These are phyloP conservation scores for Telfairia occidentalis DNA, from an alignment of 331 rosid genomes.

Conservation along the genomic window DNA sequence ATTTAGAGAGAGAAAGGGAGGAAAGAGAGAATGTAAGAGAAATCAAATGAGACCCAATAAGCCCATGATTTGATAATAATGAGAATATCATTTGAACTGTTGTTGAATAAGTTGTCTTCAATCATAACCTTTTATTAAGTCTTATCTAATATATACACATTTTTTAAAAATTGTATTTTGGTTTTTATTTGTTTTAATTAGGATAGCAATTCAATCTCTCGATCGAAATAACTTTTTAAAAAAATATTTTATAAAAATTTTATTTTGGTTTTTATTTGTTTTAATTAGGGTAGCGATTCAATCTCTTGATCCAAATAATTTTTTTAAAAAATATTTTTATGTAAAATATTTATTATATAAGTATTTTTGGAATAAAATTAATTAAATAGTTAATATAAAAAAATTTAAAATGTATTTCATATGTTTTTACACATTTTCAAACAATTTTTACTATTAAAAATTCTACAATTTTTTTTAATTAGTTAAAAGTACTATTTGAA, in stretches of 20 bases:
- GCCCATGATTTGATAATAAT: constrained; percentile 13
- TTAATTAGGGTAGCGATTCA: background rate
- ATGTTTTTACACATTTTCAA: too few relatives aligned
- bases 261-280: background rate
- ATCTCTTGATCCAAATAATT: too few relatives aligned
- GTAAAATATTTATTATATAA: too few relatives aligned
- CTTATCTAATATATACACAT: background rate
- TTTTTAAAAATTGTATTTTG: background rate
- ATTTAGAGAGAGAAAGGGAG: background rate
- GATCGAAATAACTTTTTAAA: too few relatives aligned
- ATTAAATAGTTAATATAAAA: too few relatives aligned
- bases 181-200: background rate
- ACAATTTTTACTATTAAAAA: too few relatives aligned
- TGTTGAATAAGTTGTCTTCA: background rate
- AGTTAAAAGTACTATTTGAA: too few relatives aligned
- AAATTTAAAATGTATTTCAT: too few relatives aligned
- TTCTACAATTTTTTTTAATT: too few relatives aligned
- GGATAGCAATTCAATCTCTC: too few relatives aligned
- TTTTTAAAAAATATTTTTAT: too few relatives aligned
- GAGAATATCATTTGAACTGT: background rate
- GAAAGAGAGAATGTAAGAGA: background rate
- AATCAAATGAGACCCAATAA: background rate
- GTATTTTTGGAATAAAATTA: too few relatives aligned
- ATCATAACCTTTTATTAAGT: background rate
- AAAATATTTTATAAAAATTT: background rate